Conservation (phyloP, 2,329 filamentous ascomycete species). For the Talaromyces rugulosus region DNA sequence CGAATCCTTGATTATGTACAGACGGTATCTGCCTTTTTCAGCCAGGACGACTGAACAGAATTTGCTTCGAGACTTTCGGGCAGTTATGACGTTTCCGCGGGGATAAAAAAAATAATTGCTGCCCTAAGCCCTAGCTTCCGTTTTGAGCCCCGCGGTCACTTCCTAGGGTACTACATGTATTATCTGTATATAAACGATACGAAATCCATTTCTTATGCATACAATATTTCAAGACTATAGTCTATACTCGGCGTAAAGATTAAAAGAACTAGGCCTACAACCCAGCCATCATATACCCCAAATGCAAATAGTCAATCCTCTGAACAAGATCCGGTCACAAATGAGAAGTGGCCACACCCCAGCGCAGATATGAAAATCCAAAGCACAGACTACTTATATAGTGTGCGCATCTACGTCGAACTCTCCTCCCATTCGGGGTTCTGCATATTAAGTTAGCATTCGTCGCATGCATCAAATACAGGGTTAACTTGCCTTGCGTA, state of each 20-base stretch:
- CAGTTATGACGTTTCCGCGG: conserved; percentile 8
- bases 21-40: neutral
- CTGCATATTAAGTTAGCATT: conserved; percentile 26
- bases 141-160: conserved; percentile 14
- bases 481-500: conserved; percentile 74
- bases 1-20: neutral
- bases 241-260: conserved; percentile 13
- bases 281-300: neutral
- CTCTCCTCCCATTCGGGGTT: conserved; percentile 45
- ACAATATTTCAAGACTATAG: conserved; percentile 6
- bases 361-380: neutral
- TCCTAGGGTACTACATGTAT: neutral
- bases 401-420: conserved; percentile 26
- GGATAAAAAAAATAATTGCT: conserved; percentile 28
- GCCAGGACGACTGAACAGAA: conserved; percentile 3
- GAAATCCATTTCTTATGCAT: neutral
- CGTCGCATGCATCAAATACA: neutral
- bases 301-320: neutral
- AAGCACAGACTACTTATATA: neutral
- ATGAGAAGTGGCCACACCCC: neutral
- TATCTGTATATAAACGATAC: neutral
- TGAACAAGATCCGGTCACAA: neutral
- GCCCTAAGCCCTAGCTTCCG: conserved; percentile 39
- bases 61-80: conserved; percentile 1
- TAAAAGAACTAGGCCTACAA: conserved; percentile 6